Evolutionary conservation across 768 basidiomycete species (phyloP).

Genomic region (Rhodotorula graminis): DNA sequence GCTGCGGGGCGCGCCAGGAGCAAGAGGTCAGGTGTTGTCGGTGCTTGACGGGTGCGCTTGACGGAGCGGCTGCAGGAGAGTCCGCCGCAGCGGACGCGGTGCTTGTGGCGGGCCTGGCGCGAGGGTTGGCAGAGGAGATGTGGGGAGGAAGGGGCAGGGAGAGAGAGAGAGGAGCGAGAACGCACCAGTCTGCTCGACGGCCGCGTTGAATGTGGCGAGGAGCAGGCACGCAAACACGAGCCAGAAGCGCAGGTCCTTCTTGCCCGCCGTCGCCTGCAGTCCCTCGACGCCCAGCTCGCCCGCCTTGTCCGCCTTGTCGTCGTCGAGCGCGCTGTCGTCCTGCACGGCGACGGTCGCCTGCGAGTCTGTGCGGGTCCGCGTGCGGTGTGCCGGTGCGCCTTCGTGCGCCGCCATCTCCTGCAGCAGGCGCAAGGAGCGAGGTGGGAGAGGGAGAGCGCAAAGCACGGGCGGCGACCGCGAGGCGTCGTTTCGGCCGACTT

Average conservation of each 20-base stretch:
- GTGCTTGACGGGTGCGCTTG: too few species aligned
- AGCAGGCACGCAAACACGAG: constrained; percentile 44
- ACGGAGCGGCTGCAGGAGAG: too few species aligned
- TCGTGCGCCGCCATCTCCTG: not conserved
- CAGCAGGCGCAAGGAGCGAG: not conserved
- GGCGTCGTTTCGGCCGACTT: too few species aligned
- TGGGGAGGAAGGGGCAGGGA: constrained; percentile 17
- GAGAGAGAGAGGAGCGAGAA: not conserved
- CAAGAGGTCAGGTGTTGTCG: too few species aligned
- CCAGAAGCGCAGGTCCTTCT: constrained; percentile 44
- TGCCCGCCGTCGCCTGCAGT: not conserved
- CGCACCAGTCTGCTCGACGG: constrained; percentile 45
- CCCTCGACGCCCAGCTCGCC: not conserved
- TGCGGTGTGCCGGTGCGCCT: not conserved
- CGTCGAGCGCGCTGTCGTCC: not conserved
- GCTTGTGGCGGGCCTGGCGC: too few species aligned
- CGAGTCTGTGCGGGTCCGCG: not conserved
- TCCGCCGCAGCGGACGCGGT: too few species aligned
- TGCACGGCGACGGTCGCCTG: not conserved
- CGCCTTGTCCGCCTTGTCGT: too few species aligned
- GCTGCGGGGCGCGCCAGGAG: not conserved
- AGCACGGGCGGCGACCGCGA: not conserved
- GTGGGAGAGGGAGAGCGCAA: too few species aligned
- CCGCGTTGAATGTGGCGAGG: constrained; percentile 38
- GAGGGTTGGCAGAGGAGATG: constrained; percentile 17